phyloP scores from a whole-genome alignment of 352 stramenopile species.

The Saprolegnia parasitica region DNA sequence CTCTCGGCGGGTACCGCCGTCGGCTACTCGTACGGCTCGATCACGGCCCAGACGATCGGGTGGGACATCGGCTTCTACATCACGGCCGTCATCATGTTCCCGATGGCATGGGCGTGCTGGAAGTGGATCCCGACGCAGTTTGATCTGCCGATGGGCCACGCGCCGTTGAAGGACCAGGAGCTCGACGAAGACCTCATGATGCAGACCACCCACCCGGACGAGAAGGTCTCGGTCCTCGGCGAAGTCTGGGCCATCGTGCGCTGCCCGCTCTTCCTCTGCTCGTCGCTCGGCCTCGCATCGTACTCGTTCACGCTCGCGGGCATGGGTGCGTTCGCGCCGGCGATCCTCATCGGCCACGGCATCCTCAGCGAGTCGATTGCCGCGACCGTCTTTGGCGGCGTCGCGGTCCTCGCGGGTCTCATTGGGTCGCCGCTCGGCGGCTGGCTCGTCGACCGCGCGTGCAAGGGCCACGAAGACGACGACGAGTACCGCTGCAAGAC shows the following conservation, averaged over 20 bases:
- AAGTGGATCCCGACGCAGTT: constrained; percentile 12
- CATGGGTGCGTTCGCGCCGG: constrained; percentile 28
- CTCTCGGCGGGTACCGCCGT: constrained; percentile 52
- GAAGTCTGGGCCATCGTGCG: constrained; percentile 22
- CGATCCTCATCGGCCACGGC: constrained; percentile 19
- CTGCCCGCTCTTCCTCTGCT: constrained; percentile 37
- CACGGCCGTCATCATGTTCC: constrained; percentile 30
- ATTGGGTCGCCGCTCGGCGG: constrained; percentile 43
- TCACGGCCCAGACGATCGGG: constrained; percentile 30
- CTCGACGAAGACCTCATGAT: background rate
- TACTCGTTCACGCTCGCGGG: constrained; percentile 41
- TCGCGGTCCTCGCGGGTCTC: constrained; percentile 22
- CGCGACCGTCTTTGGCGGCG: constrained; percentile 14
- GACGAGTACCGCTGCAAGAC: constrained; percentile 6
- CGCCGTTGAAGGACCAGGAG: constrained; percentile 7
- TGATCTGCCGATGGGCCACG: constrained; percentile 21
- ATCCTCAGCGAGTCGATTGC: constrained; percentile 10
- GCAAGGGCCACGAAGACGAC: constrained; percentile 5
- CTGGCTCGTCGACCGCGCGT: constrained; percentile 28
- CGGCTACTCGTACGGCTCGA: constrained; percentile 44
- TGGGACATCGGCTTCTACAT: constrained; percentile 51
- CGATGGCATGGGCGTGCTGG: constrained; percentile 12
- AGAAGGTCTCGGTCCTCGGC: background rate
- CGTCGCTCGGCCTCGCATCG: constrained; percentile 39
- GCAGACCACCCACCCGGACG: background rate